phyloP scores from a whole-genome alignment of 306 rosid genomes.

The Trifolium pratense region DNA sequence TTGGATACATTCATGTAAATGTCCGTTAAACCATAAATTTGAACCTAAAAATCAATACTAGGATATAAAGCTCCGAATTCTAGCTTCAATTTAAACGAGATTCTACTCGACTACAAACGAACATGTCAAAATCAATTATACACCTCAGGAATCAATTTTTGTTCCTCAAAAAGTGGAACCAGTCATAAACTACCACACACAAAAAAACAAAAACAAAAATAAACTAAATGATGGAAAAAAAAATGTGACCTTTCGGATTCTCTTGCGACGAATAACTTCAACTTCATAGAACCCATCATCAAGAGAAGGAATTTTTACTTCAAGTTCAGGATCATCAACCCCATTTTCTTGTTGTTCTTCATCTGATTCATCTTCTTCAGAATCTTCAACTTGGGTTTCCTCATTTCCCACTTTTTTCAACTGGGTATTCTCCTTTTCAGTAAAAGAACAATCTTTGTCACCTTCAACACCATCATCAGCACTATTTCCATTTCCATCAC shows the following conservation, averaged over 20 bases:
- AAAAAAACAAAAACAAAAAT: not conserved
- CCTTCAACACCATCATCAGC: slow-evolving; percentile 27
- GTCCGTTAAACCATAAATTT: not conserved
- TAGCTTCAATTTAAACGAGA: not conserved
- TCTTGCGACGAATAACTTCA: slow-evolving; percentile 79
- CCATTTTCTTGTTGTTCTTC: slow-evolving; percentile 37
- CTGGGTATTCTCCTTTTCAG: slow-evolving; percentile 43
- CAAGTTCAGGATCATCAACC: slow-evolving; percentile 32
- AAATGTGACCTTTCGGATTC: slow-evolving; percentile 63
- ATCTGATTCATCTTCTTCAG: slow-evolving; percentile 43
- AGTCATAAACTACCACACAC: too few relatives aligned
- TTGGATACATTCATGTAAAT: not conserved
- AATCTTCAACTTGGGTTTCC: slow-evolving; percentile 41
- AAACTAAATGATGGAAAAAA: too few relatives aligned
- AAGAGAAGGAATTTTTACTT: slow-evolving; percentile 44
- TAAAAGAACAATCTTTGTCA: not conserved
- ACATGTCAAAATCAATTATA: too few relatives aligned
- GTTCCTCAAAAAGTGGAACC: not conserved
- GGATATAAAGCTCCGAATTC: not conserved
- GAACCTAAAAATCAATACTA: not conserved
- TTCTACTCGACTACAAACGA: too few relatives aligned
- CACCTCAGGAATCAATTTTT: not conserved
- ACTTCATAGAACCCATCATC: slow-evolving; percentile 74
- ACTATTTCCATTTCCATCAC: slow-evolving; percentile 32
- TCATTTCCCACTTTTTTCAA: slow-evolving; percentile 22